Base-by-base conservation (phyloP, 177 flowering plant species). In the Vitis hybrid region DNA sequence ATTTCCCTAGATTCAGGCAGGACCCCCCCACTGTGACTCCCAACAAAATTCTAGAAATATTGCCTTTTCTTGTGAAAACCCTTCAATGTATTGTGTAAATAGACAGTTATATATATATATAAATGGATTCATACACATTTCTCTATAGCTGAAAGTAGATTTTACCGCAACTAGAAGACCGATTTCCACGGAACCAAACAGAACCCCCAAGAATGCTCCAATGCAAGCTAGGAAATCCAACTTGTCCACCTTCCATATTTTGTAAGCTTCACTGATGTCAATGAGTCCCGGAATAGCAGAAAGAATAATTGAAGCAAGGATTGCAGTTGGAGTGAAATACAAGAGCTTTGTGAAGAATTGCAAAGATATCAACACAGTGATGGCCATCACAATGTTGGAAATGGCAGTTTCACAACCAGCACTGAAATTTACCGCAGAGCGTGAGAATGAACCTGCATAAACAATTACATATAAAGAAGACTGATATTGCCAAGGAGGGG, bases 381-480 rank as follows among this genome's bases (percentile, higher is more conserved):
- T 22, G 0, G 92, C 79, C 97, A 92, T 92, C 11, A 92, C 91
- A 2, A 92, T 78, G 56, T 90, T 90, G 18, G 96, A 90, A 10
- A 89, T 75, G 8, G 76, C 80, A 8, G 90, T 89, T 70, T 90
- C 80, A 71, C 97, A 89, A 0, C 92, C 95, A 0, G 95, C 90
- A 19, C 82, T 83, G 75, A 77, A 86, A 73, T 92, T 92, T 49
- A 92, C 97, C 0, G 95, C 95, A 2, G 89, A 83, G 2, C 95
- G 78, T 2, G 97, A 92, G 72, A 92, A 90, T 1, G 97, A 89
- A 61, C 97, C 97, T 87, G 80, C 29, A 68, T 11, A 14, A 13
- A 18, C 2, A 50, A 60, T 22, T 12, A 11, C 29, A 22, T 9
- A 13, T 20, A 2, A 52, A 61, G 19, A 5, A 57, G 48, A 68